Conservation (phyloP, 2,329 filamentous ascomycete species). For the Blastomyces emzantsi region DNA sequence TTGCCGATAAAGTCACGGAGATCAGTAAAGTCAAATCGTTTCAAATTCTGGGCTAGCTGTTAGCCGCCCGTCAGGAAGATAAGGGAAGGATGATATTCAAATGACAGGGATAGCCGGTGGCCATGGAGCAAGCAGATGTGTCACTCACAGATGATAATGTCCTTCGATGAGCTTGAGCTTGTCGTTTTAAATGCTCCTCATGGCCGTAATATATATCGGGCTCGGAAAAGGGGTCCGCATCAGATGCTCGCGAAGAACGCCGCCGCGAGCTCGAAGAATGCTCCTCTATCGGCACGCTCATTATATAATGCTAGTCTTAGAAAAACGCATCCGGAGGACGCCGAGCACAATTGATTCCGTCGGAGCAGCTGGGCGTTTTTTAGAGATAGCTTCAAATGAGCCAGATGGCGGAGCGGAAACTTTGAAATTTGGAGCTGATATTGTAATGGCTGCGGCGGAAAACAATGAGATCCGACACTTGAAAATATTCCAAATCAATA, state of each 20-base stretch:
- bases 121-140: background rate
- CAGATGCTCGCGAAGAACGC: constrained; percentile 22
- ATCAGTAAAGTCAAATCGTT: constrained; percentile 30
- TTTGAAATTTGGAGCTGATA: background rate
- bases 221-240: constrained; percentile 49
- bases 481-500: background rate
- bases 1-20: constrained; percentile 29
- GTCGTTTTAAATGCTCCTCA: constrained; percentile 27
- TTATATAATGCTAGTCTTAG: constrained; percentile 15
- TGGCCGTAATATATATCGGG: constrained; percentile 52
- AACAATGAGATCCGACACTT: background rate
- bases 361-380: background rate
- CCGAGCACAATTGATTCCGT: background rate
- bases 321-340: background rate
- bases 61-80: background rate
- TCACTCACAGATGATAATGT: constrained; percentile 7
- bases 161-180: constrained; percentile 7
- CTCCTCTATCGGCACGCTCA: constrained; percentile 33
- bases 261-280: background rate
- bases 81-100: background rate
- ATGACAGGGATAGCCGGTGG: background rate
- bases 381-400: background rate
- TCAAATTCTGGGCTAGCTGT: constrained; percentile 25
- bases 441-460: background rate
- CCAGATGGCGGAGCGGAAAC: background rate